Evolutionary conservation across 2,329 filamentous ascomycete species (phyloP).

Genomic region (Aureobasidium vineae): DNA sequence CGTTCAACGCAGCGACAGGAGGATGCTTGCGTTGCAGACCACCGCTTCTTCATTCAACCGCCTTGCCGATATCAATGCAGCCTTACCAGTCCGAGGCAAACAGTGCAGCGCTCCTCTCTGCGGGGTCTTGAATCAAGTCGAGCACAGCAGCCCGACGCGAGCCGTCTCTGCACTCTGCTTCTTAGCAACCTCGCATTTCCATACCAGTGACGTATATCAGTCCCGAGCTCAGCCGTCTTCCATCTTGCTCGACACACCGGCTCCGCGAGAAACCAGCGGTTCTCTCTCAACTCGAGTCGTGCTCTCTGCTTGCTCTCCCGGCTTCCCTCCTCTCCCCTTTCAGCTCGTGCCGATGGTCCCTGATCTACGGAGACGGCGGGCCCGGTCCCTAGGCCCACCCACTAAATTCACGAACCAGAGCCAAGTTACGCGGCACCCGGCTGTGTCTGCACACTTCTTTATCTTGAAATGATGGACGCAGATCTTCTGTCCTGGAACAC

Average conservation of each 20-base stretch:
- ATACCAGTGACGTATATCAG: neutral
- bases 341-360: slow-evolving; percentile 5
- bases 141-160: slow-evolving; percentile 3
- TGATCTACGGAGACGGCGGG: slow-evolving; percentile 7
- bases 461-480: neutral
- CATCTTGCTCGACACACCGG: neutral
- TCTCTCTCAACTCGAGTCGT: neutral
- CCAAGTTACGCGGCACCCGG: neutral
- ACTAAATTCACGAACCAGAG: neutral
- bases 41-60: neutral
- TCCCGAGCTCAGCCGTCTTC: neutral
- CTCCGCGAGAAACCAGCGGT: neutral
- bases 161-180: slow-evolving; percentile 7
- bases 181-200: neutral
- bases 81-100: slow-evolving; percentile 1
- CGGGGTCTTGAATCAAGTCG: neutral
- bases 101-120: neutral
- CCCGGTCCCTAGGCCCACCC: neutral
- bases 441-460: neutral
- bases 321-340: neutral
- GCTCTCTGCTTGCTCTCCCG: neutral
- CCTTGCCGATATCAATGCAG: neutral
- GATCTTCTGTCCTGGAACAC: neutral
- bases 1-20: neutral
- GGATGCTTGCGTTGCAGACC: neutral